A percentile compares a stretch with the other conserved stretches of the same genome.
phyloP scores from a whole-genome alignment of 148 eudicot genomes.

The Amaranthus palmeri region DNA sequence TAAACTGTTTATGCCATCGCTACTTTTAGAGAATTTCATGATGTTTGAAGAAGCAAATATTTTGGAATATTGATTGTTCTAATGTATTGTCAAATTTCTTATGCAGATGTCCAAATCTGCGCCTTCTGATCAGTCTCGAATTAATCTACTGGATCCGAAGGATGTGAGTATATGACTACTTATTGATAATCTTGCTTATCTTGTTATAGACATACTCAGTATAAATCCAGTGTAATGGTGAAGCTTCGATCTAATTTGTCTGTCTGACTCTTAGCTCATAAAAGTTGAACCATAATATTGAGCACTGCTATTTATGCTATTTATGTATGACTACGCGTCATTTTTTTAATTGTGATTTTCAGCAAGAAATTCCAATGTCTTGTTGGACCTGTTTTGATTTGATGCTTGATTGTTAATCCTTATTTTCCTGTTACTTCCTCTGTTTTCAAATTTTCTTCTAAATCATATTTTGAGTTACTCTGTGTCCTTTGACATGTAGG shows the following conservation, averaged over 20 bases:
- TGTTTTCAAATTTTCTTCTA: slow-evolving; percentile 5
- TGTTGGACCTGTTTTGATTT: neutral
- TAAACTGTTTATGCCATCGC: neutral
- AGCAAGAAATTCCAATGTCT: neutral
- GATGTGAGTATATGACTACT: slow-evolving; percentile 57
- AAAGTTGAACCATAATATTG: too few species aligned
- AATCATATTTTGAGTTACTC: slow-evolving; percentile 7
- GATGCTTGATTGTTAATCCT: neutral
- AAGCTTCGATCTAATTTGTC: too few species aligned
- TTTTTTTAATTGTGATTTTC: neutral
- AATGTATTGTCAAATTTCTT: slow-evolving; percentile 20
- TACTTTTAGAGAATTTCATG: neutral
- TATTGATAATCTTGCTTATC: neutral
- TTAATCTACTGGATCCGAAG: slow-evolving; percentile 83
- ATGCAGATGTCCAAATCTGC: slow-evolving; percentile 96
- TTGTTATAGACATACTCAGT: neutral
- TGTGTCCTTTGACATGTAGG: slow-evolving; percentile 44
- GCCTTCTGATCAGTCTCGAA: slow-evolving; percentile 89
- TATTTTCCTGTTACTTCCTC: neutral
- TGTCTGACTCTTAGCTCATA: too few species aligned
- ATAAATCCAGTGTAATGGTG: too few species aligned
- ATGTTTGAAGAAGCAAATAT: slow-evolving; percentile 2
- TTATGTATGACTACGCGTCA: too few species aligned
- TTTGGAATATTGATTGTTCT: slow-evolving; percentile 2
- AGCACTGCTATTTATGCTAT: too few species aligned